These are phyloP conservation scores for Botryotinia narcissicola DNA, from an alignment of 2,329 filamentous ascomycete genomes.

Conservation along the genomic window DNA sequence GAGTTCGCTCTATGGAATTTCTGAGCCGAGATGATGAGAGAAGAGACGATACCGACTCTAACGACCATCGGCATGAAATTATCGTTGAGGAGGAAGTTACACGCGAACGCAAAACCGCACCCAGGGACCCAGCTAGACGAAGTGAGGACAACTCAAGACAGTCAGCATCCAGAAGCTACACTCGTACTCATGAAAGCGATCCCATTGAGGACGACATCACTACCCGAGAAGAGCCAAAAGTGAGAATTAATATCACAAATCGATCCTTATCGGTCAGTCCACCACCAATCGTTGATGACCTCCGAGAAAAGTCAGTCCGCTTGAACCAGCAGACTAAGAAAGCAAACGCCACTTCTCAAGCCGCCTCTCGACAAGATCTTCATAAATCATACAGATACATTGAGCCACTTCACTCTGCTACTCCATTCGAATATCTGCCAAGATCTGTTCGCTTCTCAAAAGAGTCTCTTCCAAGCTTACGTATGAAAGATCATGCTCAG, in stretches of 20 bases:
- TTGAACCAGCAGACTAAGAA: neutral
- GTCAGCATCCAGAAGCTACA: neutral
- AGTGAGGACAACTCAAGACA: neutral
- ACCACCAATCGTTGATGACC: neutral
- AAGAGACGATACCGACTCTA: neutral
- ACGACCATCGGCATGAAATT: neutral
- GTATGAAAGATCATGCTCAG: neutral
- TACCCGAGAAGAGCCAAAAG: neutral
- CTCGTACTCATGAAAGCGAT: neutral
- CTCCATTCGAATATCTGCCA: neutral
- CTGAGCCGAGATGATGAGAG: neutral
- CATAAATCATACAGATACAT: neutral
- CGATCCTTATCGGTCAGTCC: neutral
- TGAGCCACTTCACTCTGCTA: neutral
- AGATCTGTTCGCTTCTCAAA: neutral
- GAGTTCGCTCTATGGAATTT: neutral
- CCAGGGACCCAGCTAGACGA: neutral
- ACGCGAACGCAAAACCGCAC: neutral
- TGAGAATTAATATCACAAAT: neutral
- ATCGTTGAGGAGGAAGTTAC: constrained; percentile 1
- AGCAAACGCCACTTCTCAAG: neutral
- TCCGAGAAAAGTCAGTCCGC: neutral
- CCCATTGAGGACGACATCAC: neutral
- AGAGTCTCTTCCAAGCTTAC: constrained; percentile 1
- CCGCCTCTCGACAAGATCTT: neutral